Percentiles rank a stretch among this genome's conserved stretches.
phyloP scores from a whole-genome alignment of 352 stramenopile genomes.

The Globisporangium nodosum region DNA sequence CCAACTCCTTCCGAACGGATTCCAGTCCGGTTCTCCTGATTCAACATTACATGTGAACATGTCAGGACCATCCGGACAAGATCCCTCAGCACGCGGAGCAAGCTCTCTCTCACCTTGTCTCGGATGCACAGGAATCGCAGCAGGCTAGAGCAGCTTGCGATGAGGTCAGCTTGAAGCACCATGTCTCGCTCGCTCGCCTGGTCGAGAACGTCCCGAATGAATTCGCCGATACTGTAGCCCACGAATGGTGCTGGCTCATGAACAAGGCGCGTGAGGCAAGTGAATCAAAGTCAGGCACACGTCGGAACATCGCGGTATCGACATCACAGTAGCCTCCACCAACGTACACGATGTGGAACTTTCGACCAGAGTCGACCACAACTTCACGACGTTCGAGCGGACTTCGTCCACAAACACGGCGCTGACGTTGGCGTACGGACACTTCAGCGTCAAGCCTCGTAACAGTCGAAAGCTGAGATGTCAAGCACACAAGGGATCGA shows the following conservation, averaged over 20 bases:
- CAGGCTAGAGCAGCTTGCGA: conserved; percentile 64
- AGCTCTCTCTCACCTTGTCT: conserved; percentile 33
- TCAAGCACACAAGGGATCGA: background rate
- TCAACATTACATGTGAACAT: background rate
- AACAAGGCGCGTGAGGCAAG: background rate
- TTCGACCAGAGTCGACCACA: conserved; percentile 25
- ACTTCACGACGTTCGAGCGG: conserved; percentile 33
- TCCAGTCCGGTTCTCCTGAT: conserved; percentile 28
- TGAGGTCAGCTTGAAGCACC: conserved; percentile 48
- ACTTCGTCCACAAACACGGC: conserved; percentile 62
- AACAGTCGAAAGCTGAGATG: conserved; percentile 42
- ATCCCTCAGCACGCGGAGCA: background rate
- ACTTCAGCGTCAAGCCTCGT: conserved; percentile 33
- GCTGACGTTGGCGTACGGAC: conserved; percentile 67
- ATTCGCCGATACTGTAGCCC: conserved; percentile 13
- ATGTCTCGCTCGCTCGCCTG: conserved; percentile 54
- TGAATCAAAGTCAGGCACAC: background rate
- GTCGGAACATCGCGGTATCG: background rate
- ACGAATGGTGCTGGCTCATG: conserved; percentile 10
- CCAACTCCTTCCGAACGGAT: conserved; percentile 14
- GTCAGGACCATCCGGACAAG: background rate
- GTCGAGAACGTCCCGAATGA: conserved; percentile 29
- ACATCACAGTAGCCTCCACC: background rate
- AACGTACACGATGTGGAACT: conserved; percentile 25
- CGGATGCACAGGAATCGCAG: conserved; percentile 57